Percentiles rank a stretch among this genome's conserved stretches.
Conservation (phyloP, 352 stramenopile genomes). For the Hyaloperonospora arabidopsidis region DNA sequence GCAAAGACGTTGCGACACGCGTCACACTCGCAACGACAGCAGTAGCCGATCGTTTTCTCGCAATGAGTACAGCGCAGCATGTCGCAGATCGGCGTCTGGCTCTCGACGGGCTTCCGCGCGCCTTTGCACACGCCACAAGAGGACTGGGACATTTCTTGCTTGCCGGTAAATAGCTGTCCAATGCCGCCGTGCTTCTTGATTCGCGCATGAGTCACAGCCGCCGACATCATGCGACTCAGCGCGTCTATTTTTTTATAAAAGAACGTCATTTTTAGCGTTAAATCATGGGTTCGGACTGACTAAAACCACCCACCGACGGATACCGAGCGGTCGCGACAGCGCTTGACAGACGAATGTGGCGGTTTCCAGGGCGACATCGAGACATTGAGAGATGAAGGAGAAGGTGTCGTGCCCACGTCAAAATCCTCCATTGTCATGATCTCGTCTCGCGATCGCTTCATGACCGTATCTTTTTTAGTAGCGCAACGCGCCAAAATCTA, state of each 20-base stretch:
- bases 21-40: constrained; percentile 55
- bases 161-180: constrained; percentile 37
- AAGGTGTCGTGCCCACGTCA: constrained; percentile 23
- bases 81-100: constrained; percentile 3
- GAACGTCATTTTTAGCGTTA: constrained; percentile 6
- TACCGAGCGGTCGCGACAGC: constrained; percentile 56
- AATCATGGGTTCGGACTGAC: constrained; percentile 2
- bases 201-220: constrained; percentile 53
- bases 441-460: constrained; percentile 49
- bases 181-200: constrained; percentile 57
- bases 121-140: constrained; percentile 39
- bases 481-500: no score
- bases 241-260: constrained; percentile 36
- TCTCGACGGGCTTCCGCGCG: constrained; percentile 15
- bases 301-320: constrained; percentile 42
- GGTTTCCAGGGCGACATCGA: constrained; percentile 58
- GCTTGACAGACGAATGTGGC: constrained; percentile 37
- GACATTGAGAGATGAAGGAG: constrained; percentile 17
- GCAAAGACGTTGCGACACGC: constrained; percentile 46
- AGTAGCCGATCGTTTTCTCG: constrained; percentile 47
- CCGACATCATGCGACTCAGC: constrained; percentile 70
- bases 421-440: constrained; percentile 11
- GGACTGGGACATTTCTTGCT: not conserved
- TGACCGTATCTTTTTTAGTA: constrained; percentile 5
- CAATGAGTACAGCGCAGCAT: constrained; percentile 53